Conservation (phyloP, 805 yeast species). For the Candida taoyuanica region DNA sequence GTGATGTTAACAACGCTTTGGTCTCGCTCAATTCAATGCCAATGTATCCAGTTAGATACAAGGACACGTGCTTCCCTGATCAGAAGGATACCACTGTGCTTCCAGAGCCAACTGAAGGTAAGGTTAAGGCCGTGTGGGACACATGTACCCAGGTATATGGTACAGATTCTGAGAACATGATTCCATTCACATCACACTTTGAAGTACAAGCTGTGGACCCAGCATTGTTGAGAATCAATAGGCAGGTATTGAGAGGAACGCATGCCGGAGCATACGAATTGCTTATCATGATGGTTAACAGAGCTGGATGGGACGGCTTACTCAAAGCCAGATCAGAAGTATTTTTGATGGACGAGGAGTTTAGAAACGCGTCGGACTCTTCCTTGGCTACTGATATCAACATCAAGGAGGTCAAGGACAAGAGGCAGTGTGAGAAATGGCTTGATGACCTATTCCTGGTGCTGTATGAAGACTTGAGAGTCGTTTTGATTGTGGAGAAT, state of each 20-base stretch:
- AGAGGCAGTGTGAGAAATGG: constrained; percentile 73
- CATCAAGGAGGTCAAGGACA: constrained; percentile 25
- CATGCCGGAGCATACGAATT: constrained; percentile 61
- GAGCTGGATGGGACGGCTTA: constrained; percentile 80
- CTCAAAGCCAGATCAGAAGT: constrained; percentile 61
- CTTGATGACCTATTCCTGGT: constrained; percentile 68
- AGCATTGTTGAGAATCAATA: constrained; percentile 45
- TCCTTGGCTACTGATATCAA: constrained; percentile 14
- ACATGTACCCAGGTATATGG: constrained; percentile 24
- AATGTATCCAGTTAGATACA: constrained; percentile 41
- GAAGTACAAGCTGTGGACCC: constrained; percentile 45
- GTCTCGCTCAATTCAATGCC: constrained; percentile 72
- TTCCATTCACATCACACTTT: constrained; percentile 17
- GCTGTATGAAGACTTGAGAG: constrained; percentile 59
- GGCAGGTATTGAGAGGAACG: constrained; percentile 47
- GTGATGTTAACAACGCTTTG: constrained; percentile 57
- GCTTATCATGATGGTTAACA: constrained; percentile 60
- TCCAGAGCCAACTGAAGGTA: constrained; percentile 53
- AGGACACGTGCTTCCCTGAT: constrained; percentile 42
- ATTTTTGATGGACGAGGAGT: constrained; percentile 80
- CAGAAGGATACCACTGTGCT: constrained; percentile 39
- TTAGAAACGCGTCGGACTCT: constrained; percentile 33
- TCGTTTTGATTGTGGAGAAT: constrained; percentile 30
- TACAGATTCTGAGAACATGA: constrained; percentile 24
- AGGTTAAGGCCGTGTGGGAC: constrained; percentile 44